Evolutionary conservation across 768 basidiomycete species (phyloP).

Genomic region (Omphalotus guepiniiformis): DNA sequence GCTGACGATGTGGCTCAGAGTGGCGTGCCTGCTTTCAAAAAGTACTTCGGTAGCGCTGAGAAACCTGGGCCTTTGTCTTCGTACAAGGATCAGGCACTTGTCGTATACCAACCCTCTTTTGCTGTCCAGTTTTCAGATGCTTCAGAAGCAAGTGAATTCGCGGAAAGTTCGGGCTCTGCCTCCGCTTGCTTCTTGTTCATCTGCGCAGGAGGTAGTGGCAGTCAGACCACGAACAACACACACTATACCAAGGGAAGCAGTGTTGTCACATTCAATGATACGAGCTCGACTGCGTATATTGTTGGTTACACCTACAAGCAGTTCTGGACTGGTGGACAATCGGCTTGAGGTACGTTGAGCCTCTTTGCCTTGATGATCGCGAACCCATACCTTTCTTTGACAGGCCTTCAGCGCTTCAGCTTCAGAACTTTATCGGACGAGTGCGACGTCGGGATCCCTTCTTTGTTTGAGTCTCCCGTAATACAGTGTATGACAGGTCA

Average conservation of each 20-base stretch:
- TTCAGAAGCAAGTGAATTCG: neutral
- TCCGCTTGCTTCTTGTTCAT: constrained; percentile 3
- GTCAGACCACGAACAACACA: neutral
- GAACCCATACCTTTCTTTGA: too few species aligned
- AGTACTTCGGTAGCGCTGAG: neutral
- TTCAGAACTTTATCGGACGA: too few species aligned
- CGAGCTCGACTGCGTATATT: constrained; percentile 1
- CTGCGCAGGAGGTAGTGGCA: constrained; percentile 2
- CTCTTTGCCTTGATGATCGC: too few species aligned
- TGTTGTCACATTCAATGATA: constrained; percentile 7
- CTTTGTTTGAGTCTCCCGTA: too few species aligned
- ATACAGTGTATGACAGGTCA: too few species aligned
- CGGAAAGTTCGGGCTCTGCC: neutral
- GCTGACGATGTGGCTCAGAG: neutral
- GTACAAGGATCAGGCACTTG: constrained; percentile 5
- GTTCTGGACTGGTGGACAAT: too few species aligned
- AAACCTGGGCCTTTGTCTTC: constrained; percentile 6
- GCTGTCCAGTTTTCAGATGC: neutral
- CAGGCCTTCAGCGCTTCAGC: too few species aligned
- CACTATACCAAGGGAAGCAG: neutral
- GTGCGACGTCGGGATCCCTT: too few species aligned
- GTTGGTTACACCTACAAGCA: constrained; percentile 5
- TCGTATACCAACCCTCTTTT: constrained; percentile 5
- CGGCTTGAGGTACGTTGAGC: too few species aligned
- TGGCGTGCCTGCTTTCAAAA: neutral